Evolutionary conservation across 2,329 filamentous ascomycete species (phyloP), one percentile per base, ranked within the genome.

Genomic region (Penicillium sp.): DNA sequence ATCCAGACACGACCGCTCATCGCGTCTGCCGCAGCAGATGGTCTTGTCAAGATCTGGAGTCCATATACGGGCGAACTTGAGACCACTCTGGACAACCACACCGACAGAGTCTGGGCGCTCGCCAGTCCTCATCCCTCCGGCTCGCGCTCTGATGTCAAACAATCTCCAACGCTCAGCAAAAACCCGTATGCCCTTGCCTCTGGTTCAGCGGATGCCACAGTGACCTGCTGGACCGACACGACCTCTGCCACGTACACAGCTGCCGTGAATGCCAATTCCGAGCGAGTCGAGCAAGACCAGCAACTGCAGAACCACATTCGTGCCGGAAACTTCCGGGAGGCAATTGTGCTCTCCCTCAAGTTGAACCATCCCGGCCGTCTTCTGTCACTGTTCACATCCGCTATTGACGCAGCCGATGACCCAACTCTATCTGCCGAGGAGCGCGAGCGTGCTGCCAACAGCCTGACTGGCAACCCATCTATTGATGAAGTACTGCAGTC

Each of bases 171-270:
- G n/a, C 44, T 55, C 27, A 53, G 54, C 35, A 51, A 59, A 9
- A 63, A 65, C n/a, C 71, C 69, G 3, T 75, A 90, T 56, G 82
- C 82, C 34, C 79, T 98, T 36, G 84, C 94, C 23, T 97, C 93
- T 5, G 93, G 90, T 23, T 90, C 87, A 42, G 91, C 86, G 36
- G 93, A 98, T 66, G 90, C 89, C 21, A 90, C 88, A 1, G 80
- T 98, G 25, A 94, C 88, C 1, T 95, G 97, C 70, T 98, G 93
- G 93, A 83, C 82, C 56, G 93, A 98, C 60, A 96, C 89, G 2
- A 94, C 89, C 0, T 79, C 81, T 3, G 76, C 86, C 43, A 95
- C 91, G 0, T 83, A 87, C 46, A 80, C 81, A 11, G 83, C 84
- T 2, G 80, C 86, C 1, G 84, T 84, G 1, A 79, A 81, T 27